These are phyloP conservation scores for Aeminium ludgeri DNA, from an alignment of 495 filamentous ascomycete genomes.

Conservation along the genomic window DNA sequence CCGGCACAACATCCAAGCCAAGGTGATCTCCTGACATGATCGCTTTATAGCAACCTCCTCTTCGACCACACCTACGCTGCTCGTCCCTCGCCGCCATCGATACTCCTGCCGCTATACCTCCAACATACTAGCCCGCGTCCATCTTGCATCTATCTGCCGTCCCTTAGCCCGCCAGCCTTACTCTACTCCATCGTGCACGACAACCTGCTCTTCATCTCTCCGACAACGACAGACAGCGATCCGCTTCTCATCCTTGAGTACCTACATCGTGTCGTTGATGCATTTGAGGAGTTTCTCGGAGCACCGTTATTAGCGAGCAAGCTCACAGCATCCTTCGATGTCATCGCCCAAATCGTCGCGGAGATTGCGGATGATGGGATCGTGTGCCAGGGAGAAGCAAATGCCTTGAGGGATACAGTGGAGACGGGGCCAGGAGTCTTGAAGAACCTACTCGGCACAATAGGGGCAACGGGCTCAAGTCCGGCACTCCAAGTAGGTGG, in stretches of 20 bases:
- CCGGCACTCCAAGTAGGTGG: slow-evolving; percentile 5
- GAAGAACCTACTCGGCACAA: slow-evolving; percentile 76
- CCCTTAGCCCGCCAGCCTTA: slow-evolving; percentile 68
- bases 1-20: slow-evolving; percentile 6
- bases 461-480: slow-evolving; percentile 58
- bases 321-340: slow-evolving; percentile 80
- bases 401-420: slow-evolving; percentile 79
- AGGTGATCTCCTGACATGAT: slow-evolving; percentile 24
- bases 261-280: slow-evolving; percentile 82
- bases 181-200: slow-evolving; percentile 77
- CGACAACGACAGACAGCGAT: slow-evolving; percentile 68
- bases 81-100: slow-evolving; percentile 57
- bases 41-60: slow-evolving; percentile 36
- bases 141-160: slow-evolving; percentile 67
- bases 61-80: slow-evolving; percentile 54
- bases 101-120: slow-evolving; percentile 74
- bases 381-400: slow-evolving; percentile 82
- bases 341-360: slow-evolving; percentile 78
- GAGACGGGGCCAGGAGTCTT: slow-evolving; percentile 69
- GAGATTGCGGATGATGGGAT: slow-evolving; percentile 94
- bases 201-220: slow-evolving; percentile 72
- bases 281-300: slow-evolving; percentile 87
- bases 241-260: slow-evolving; percentile 93
- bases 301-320: slow-evolving; percentile 71
- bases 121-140: slow-evolving; percentile 68